Conservation (phyloP, 1,139 yeast species). For the Yamadazyma triangularis region DNA sequence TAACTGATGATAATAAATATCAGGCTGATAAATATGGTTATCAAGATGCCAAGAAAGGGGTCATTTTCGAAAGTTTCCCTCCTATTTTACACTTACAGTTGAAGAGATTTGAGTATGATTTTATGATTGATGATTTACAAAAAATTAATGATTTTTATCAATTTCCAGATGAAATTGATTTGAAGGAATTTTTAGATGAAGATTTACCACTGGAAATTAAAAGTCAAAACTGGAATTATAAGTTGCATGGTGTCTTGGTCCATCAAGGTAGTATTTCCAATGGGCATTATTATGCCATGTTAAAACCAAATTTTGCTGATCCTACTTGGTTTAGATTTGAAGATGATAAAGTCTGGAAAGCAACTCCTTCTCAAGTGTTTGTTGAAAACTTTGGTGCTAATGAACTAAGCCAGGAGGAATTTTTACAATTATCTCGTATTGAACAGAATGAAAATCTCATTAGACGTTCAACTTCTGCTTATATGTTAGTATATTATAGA, state of each 20-base stretch:
- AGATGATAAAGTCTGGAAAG: slow-evolving; percentile 91
- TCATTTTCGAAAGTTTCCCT: slow-evolving; percentile 85
- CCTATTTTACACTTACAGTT: slow-evolving; percentile 90
- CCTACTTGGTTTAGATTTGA: slow-evolving; percentile 89
- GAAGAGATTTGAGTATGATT: slow-evolving; percentile 92
- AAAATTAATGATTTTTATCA: slow-evolving; percentile 92
- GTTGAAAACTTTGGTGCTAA: slow-evolving; percentile 91
- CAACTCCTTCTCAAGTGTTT: slow-evolving; percentile 77
- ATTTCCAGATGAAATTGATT: slow-evolving; percentile 79
- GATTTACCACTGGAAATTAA: slow-evolving; percentile 39
- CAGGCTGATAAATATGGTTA: slow-evolving; percentile 83
- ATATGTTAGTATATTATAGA: slow-evolving; percentile 91
- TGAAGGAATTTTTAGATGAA: slow-evolving; percentile 72
- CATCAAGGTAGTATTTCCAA: slow-evolving; percentile 95
- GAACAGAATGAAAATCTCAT: slow-evolving; percentile 63
- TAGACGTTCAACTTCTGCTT: slow-evolving; percentile 87
- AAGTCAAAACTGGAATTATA: slow-evolving; percentile 68
- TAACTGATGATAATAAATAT: slow-evolving; percentile 93
- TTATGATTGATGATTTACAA: slow-evolving; percentile 81
- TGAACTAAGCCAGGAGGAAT: slow-evolving; percentile 43
- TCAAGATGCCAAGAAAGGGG: slow-evolving; percentile 97
- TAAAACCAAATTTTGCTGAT: slow-evolving; percentile 63
- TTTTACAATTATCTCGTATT: slow-evolving; percentile 47
- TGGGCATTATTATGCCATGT: slow-evolving; percentile 94
- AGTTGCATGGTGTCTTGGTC: slow-evolving; percentile 87